Conservation (phyloP, 2,329 filamentous ascomycete species). For the Fusarium devonianum region DNA sequence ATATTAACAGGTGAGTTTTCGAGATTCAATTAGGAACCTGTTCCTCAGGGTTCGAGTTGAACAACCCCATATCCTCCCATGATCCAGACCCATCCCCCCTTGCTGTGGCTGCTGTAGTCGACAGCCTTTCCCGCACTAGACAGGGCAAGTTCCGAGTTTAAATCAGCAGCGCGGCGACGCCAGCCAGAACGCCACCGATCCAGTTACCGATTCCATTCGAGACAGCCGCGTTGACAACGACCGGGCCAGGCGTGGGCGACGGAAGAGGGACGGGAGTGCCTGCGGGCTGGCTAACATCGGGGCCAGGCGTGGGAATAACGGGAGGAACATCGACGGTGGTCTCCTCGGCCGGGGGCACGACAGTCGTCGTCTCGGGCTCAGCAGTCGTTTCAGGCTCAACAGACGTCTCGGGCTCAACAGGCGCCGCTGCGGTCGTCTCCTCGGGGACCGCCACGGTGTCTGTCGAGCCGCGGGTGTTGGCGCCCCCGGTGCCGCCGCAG, state of each 20-base stretch:
- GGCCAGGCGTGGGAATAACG: background rate
- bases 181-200: constrained; percentile 35
- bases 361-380: background rate
- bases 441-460: constrained; percentile 17
- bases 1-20: constrained; percentile 16
- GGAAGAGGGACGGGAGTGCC: constrained; percentile 8
- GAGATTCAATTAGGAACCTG: constrained; percentile 12
- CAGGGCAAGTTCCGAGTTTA: background rate
- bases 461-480: constrained; percentile 23
- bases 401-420: constrained; percentile 5
- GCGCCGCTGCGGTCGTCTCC: constrained; percentile 11
- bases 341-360: too few species aligned
- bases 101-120: background rate
- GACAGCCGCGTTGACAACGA: constrained; percentile 27
- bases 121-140: constrained; percentile 11
- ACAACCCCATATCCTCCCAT: background rate
- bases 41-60: constrained; percentile 2
- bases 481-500: constrained; percentile 41
- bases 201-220: constrained; percentile 24
- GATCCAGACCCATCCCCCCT: background rate
- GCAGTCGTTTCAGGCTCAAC: background rate
- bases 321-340: constrained; percentile 6
- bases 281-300: background rate
- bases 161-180: constrained; percentile 31
- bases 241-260: constrained; percentile 12